Conservation (phyloP, 163 green algal genomes). For the Coccomyxa subellipsoidea region DNA sequence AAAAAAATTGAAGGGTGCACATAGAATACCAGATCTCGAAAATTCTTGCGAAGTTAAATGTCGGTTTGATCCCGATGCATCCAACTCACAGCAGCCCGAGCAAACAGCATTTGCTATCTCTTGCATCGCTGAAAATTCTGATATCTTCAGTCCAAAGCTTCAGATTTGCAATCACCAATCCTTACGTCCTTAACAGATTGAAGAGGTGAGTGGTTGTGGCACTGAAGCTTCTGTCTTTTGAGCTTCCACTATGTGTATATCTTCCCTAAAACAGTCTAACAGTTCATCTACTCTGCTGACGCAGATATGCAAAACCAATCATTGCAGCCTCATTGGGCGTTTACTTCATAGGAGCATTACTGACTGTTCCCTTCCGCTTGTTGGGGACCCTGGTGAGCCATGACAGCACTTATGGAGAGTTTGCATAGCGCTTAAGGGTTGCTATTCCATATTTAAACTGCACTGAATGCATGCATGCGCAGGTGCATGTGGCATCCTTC, state of each 20-base stretch:
- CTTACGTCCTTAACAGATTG: not conserved
- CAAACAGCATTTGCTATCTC: not conserved
- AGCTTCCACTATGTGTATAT: not conserved
- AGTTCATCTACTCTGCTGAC: not conserved
- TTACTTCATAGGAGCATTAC: not conserved
- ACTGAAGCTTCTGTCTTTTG: not conserved
- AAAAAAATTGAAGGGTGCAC: too few species aligned
- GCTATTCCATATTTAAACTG: too few species aligned
- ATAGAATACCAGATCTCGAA: too few species aligned
- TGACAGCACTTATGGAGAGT: too few species aligned
- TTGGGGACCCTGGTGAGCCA: not conserved
- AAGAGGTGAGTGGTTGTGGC: not conserved
- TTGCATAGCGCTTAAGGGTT: not conserved
- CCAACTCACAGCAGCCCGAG: not conserved
- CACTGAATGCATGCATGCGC: too few species aligned
- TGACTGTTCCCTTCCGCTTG: not conserved
- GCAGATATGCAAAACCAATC: not conserved
- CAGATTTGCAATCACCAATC: not conserved
- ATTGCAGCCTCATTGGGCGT: not conserved
- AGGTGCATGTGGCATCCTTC: not conserved
- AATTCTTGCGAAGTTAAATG: too few species aligned
- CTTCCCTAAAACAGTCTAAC: not conserved
- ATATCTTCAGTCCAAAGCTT: not conserved
- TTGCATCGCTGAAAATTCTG: not conserved
- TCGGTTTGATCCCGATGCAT: not conserved